These are phyloP conservation scores for Phanerochaete sordida DNA, from an alignment of 768 basidiomycete genomes.

Conservation along the genomic window DNA sequence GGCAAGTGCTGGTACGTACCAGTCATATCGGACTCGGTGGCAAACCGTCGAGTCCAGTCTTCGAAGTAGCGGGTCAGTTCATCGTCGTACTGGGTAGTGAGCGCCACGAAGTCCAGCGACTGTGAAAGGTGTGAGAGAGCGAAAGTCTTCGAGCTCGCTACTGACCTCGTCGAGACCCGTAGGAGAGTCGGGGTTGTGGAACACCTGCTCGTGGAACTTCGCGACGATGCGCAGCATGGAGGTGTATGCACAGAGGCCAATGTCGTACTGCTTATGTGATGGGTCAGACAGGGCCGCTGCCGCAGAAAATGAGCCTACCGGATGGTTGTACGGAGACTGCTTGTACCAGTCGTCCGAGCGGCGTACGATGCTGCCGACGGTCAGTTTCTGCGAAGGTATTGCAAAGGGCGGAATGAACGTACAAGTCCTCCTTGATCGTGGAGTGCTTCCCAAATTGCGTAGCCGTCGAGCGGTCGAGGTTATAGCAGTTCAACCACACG, in stretches of 20 bases:
- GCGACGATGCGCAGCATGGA: slow-evolving; percentile 66
- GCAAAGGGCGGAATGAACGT: slow-evolving; percentile 19
- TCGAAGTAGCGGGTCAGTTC: slow-evolving; percentile 54
- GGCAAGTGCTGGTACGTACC: slow-evolving; percentile 35
- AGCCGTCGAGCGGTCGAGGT: slow-evolving; percentile 81
- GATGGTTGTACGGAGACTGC: slow-evolving; percentile 56
- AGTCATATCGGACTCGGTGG: slow-evolving; percentile 53
- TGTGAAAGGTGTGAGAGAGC: slow-evolving; percentile 22
- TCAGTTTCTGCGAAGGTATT: background rate
- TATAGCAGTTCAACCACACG: slow-evolving; percentile 91
- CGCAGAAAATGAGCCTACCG: slow-evolving; percentile 33
- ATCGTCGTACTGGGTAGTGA: slow-evolving; percentile 59
- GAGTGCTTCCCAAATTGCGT: slow-evolving; percentile 90
- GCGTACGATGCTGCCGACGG: slow-evolving; percentile 51
- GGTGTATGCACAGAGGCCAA: slow-evolving; percentile 74
- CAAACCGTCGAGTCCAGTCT: slow-evolving; percentile 64
- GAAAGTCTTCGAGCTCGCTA: background rate
- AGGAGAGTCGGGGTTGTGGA: slow-evolving; percentile 63
- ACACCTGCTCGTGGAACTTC: slow-evolving; percentile 74
- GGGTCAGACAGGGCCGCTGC: slow-evolving; percentile 1
- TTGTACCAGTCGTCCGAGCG: slow-evolving; percentile 75
- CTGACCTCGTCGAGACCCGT: slow-evolving; percentile 68
- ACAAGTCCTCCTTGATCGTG: slow-evolving; percentile 85
- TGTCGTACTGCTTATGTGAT: slow-evolving; percentile 51
- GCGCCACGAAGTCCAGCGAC: slow-evolving; percentile 64